Conservation (phyloP, 192 early-diverging fungal species). For the Backusella australiensis region DNA sequence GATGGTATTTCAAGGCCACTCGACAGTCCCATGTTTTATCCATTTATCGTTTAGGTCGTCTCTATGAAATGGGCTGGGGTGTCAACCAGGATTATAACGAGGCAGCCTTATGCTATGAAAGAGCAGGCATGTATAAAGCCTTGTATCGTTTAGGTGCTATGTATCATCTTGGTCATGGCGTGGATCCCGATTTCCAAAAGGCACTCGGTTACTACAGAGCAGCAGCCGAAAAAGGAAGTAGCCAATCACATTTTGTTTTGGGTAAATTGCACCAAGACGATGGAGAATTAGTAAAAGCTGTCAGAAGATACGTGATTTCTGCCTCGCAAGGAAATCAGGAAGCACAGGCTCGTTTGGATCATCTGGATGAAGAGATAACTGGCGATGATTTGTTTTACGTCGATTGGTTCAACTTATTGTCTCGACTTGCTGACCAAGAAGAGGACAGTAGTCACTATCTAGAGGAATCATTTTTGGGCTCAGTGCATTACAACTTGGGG, state of each 20-base stretch:
- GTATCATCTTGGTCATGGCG: not conserved
- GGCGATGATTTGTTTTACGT: conserved; percentile 9
- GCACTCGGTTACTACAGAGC: not conserved
- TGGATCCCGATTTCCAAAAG: not conserved
- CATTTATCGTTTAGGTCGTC: not conserved
- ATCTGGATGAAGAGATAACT: not conserved
- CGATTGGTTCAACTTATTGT: not conserved
- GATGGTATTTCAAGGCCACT: not conserved
- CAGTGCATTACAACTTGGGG: not conserved
- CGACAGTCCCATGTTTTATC: not conserved
- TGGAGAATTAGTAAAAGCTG: too few species aligned
- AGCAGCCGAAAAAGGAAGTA: not conserved
- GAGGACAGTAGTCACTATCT: not conserved
- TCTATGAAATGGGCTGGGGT: not conserved
- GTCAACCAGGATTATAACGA: not conserved
- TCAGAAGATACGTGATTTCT: not conserved
- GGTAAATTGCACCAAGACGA: not conserved
- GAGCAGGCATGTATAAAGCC: not conserved
- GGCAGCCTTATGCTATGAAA: not conserved
- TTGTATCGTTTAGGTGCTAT: not conserved
- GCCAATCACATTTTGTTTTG: not conserved
- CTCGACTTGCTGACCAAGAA: not conserved
- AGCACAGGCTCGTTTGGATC: not conserved
- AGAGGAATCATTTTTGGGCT: not conserved
- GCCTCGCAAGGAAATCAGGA: not conserved